Base-by-base conservation (phyloP, 2,329 filamentous ascomycete genomes). In the Scedosporium dehoogii region DNA sequence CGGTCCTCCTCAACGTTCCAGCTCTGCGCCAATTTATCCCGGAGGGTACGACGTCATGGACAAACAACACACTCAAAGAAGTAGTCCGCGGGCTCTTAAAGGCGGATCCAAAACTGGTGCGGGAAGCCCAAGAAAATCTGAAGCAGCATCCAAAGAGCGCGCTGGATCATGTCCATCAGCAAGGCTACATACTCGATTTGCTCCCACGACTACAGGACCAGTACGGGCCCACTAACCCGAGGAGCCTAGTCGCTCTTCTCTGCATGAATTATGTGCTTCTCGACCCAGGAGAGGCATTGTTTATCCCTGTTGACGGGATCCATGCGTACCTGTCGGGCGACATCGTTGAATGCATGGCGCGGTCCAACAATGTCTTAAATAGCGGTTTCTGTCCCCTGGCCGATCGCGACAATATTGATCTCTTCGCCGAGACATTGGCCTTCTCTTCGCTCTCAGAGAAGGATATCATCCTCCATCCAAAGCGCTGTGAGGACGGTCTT, bases 271-370 rank as follows among this genome's bases (percentile, higher is more conserved):
- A 83, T 69, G 70, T 92, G 60, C 77, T 81, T 1, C 79, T 92
- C 7, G 74, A 83, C 21, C 79, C 86, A 0, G 88, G 88, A 16
- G 83, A 90, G 60, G 81, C 84, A 7, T 79, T 91, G 60, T 90
- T 83, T 70, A 87, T 91, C 16, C 88, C 87, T 0, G 86, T 87
- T 0, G 87, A 91, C 66, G 87, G 86, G 4, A 88, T 90, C 61
- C 87, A 91, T 69, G 88, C 88, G 0, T 91, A 90, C 69, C 76
- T 91, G 0, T 81, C 81, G 3, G 89, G 89, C 3, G 85, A 91
- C 69, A 90, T 91, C 60, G 84, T 91, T 67, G 88, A 91, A 72
- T 91, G 88, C 73, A 91, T 91, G 88, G 88, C 88, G 1, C 81
- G 87, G 6, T 85, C 81, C 21, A 86, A 91, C 75, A 90, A 91